A percentile compares a stretch with the other conserved stretches of the same genome.
These are phyloP conservation scores for Marvania coccoides DNA, from an alignment of 139 green algal species.

Conservation along the genomic window DNA sequence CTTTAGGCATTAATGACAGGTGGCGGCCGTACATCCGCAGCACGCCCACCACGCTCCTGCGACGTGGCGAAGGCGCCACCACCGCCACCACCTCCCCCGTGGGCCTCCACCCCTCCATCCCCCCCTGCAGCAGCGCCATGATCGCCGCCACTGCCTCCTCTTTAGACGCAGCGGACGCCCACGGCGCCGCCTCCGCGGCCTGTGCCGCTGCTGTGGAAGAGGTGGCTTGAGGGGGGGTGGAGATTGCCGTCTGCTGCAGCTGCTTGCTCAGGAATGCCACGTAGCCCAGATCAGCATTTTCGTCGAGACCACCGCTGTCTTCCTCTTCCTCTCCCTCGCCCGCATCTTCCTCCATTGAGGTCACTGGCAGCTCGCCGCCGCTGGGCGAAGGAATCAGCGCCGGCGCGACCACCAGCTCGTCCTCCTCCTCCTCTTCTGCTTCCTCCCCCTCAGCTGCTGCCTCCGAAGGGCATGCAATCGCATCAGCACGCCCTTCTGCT, in stretches of 20 bases:
- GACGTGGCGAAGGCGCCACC: conserved; percentile 29
- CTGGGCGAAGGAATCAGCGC: conserved; percentile 10
- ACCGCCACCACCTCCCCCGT: conserved; percentile 70
- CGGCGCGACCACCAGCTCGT: conserved; percentile 13
- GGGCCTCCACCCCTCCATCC: conserved; percentile 17
- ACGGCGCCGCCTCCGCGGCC: not conserved
- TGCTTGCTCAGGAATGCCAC: too few species aligned
- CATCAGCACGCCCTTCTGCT: too few species aligned
- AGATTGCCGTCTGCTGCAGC: not conserved
- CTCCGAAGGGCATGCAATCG: too few species aligned
- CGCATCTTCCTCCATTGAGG: not conserved
- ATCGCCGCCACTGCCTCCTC: not conserved
- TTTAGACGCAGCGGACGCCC: not conserved
- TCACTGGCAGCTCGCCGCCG: conserved; percentile 8
- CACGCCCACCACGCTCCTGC: conserved; percentile 62
- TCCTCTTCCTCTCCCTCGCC: not conserved
- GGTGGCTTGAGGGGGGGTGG: not conserved
- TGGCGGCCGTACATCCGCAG: conserved; percentile 15
- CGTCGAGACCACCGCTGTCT: conserved; percentile 1
- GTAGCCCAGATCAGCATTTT: too few species aligned
- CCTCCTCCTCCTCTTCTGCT: conserved; percentile 5
- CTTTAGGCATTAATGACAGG: conserved; percentile 51
- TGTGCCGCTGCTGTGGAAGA: conserved; percentile 7
- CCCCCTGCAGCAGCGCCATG: not conserved
- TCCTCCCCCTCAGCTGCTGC: conserved; percentile 21